Evolutionary conservation across 1,139 yeast species (phyloP).

Genomic region (Suhomyces bribrorum): DNA sequence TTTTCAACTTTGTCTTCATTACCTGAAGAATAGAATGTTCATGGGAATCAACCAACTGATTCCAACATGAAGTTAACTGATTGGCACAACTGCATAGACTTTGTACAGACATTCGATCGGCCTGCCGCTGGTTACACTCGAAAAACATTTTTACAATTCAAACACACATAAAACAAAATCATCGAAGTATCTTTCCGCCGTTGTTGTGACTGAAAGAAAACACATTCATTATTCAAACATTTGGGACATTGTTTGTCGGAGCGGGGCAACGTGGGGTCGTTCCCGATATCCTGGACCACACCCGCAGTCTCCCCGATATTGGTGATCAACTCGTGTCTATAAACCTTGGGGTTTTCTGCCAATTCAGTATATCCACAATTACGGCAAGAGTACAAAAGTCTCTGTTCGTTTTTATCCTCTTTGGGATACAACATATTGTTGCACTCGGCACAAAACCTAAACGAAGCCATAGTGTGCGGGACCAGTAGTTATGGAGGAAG

Average conservation of each 20-base stretch:
- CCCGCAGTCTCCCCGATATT: slow-evolving; percentile 96
- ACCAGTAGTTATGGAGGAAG: background rate
- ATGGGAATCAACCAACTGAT: no score
- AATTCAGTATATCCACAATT: slow-evolving; percentile 93
- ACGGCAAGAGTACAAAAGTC: slow-evolving; percentile 88
- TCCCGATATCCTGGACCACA: slow-evolving; percentile 93
- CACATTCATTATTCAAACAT: slow-evolving; percentile 87
- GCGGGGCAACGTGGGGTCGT: slow-evolving; percentile 94
- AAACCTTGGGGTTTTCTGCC: slow-evolving; percentile 87
- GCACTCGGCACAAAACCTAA: slow-evolving; percentile 91
- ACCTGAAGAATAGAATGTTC: no score
- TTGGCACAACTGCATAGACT: no score
- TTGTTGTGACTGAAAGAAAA: slow-evolving; percentile 95
- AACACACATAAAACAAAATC: slow-evolving; percentile 92
- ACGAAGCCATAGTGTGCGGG: slow-evolving; percentile 65
- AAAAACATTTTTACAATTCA: slow-evolving; percentile 80
- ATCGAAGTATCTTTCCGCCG: slow-evolving; percentile 92
- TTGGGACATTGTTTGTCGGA: slow-evolving; percentile 91
- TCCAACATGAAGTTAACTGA: no score
- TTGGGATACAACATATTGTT: slow-evolving; percentile 99
- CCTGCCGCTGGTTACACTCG: no score
- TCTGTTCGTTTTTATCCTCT: slow-evolving; percentile 75
- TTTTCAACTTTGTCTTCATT: no score
- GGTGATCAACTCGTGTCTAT: slow-evolving; percentile 88
- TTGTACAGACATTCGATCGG: no score